Percentiles rank a stretch among this genome's conserved stretches.
phyloP scores from a whole-genome alignment of 176 grass and related monocot species.

The Dactylis glomerata region DNA sequence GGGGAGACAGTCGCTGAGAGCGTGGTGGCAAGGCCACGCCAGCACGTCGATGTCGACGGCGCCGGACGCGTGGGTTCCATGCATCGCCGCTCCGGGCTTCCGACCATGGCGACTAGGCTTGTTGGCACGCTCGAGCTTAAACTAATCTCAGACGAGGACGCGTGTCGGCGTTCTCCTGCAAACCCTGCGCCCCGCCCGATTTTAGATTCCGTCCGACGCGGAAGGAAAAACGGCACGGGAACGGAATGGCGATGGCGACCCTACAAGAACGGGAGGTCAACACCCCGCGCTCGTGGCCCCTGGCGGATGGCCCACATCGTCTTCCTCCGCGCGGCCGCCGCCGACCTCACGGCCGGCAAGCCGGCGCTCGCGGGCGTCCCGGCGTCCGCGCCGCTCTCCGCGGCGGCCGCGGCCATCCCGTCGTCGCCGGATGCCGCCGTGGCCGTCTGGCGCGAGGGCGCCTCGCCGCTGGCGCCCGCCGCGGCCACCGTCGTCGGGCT shows the following conservation, averaged over 20 bases:
- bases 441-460: slow-evolving; percentile 46
- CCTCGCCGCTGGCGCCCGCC: slow-evolving; percentile 10
- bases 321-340: slow-evolving; percentile 38
- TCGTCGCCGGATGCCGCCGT: slow-evolving; percentile 53
- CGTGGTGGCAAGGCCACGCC: background rate
- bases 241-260: background rate
- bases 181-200: background rate
- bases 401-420: slow-evolving; percentile 40
- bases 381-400: slow-evolving; percentile 43
- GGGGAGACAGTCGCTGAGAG: no score
- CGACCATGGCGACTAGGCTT: no score
- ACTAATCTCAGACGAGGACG: background rate
- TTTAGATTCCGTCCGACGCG: background rate
- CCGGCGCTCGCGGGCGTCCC: slow-evolving; percentile 51
- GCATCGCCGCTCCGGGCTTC: no score
- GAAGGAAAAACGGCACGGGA: background rate
- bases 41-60: background rate
- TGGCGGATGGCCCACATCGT: slow-evolving; percentile 48
- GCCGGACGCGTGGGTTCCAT: background rate
- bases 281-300: background rate
- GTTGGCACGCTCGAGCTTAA: background rate
- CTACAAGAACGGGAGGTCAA: slow-evolving; percentile 13
- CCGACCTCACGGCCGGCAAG: slow-evolving; percentile 69
- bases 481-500: slow-evolving; percentile 45
- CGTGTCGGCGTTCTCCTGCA: background rate